Conservation (phyloP, 2,329 filamentous ascomycete genomes). For the Phaeosphaeria sp. region DNA sequence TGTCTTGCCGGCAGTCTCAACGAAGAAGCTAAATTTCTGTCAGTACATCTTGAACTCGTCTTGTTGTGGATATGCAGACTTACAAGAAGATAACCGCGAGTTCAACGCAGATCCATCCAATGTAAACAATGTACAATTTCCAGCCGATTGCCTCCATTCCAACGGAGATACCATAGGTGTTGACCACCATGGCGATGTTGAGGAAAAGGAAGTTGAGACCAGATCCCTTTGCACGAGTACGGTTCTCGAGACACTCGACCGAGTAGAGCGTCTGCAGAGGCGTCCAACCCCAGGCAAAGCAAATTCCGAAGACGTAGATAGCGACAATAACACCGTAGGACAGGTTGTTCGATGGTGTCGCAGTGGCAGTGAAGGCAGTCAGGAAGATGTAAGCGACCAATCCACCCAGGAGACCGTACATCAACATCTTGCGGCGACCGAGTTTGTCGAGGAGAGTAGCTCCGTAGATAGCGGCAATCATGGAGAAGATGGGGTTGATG, state of each 20-base stretch:
- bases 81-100: conserved; percentile 31
- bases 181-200: conserved; percentile 44
- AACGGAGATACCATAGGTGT: conserved; percentile 42
- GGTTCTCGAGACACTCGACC: conserved; percentile 49
- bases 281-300: conserved; percentile 51
- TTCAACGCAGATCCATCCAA: conserved; percentile 42
- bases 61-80: not conserved
- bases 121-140: conserved; percentile 42
- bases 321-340: conserved; percentile 50
- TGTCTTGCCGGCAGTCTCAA: conserved; percentile 43
- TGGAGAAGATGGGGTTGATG: conserved; percentile 50
- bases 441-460: conserved; percentile 44
- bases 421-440: conserved; percentile 46
- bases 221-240: conserved; percentile 48
- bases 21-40: conserved; percentile 32
- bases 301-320: conserved; percentile 51
- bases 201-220: conserved; percentile 44
- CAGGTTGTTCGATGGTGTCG: conserved; percentile 30
- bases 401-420: conserved; percentile 44
- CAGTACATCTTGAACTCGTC: conserved; percentile 1
- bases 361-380: conserved; percentile 46
- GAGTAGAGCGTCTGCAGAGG: conserved; percentile 50
- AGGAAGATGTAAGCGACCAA: conserved; percentile 45
- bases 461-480: conserved; percentile 49
- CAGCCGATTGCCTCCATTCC: conserved; percentile 42